phyloP scores from a whole-genome alignment of 1,284 basidiomycete species.

The Lignosus rhinocerotis region DNA sequence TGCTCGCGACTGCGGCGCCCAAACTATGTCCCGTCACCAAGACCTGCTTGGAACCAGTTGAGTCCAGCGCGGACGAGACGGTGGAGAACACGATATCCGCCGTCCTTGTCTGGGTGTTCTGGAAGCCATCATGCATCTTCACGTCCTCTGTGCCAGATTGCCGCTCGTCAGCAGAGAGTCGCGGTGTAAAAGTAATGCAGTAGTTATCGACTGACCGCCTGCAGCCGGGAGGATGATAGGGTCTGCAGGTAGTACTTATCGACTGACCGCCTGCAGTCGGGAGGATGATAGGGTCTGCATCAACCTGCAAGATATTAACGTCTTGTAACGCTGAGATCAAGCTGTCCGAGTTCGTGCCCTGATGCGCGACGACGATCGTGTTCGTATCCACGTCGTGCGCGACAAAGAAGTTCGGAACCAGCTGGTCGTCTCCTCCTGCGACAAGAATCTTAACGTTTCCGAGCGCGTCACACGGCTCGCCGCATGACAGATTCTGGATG shows the following conservation, averaged over 20 bases:
- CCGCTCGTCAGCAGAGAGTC: background rate
- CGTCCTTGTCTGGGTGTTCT: slow-evolving; percentile 44
- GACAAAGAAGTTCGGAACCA: slow-evolving; percentile 33
- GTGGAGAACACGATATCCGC: slow-evolving; percentile 41
- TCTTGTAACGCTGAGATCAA: slow-evolving; percentile 47
- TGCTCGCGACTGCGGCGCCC: slow-evolving; percentile 45
- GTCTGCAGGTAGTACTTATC: slow-evolving; percentile 1
- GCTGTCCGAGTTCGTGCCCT: slow-evolving; percentile 45
- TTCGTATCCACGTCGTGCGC: slow-evolving; percentile 40
- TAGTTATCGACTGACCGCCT: too few relatives aligned
- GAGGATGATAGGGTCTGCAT: slow-evolving; percentile 41
- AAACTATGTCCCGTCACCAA: slow-evolving; percentile 37
- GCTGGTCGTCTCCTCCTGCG: slow-evolving; percentile 55
- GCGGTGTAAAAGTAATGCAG: too few relatives aligned
- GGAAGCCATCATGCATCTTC: slow-evolving; percentile 47
- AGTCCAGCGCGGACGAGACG: slow-evolving; percentile 38
- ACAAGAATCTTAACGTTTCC: slow-evolving; percentile 53
- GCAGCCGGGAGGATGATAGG: too few relatives aligned
- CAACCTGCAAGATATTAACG: slow-evolving; percentile 35
- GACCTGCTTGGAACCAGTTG: slow-evolving; percentile 38
- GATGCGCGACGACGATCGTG: slow-evolving; percentile 46
- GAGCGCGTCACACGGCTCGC: slow-evolving; percentile 43
- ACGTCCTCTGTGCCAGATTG: slow-evolving; percentile 25
- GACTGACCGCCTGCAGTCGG: slow-evolving; percentile 30
- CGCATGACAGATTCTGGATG: slow-evolving; percentile 40